phyloP scores from a whole-genome alignment of 2,329 filamentous ascomycete species.

The Ceratocystiopsis brevicomis region DNA sequence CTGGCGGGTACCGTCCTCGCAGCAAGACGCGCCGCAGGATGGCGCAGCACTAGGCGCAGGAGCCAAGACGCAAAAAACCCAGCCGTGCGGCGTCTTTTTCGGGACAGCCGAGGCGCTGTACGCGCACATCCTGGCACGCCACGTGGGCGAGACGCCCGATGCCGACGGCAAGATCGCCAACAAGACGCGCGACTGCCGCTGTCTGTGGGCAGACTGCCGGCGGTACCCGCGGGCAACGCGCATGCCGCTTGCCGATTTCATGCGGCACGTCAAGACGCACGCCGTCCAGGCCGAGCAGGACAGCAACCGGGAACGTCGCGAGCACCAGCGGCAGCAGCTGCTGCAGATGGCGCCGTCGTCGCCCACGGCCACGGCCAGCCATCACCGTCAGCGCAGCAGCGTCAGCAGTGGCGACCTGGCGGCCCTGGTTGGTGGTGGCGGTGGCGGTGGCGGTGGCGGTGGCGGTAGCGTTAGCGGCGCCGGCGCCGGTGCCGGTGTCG shows the following conservation, averaged over 20 bases:
- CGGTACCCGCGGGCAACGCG: conserved; percentile 30
- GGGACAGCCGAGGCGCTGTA: conserved; percentile 47
- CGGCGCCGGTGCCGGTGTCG: too few relatives aligned
- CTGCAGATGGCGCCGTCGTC: conserved; percentile 1
- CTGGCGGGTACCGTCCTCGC: conserved; percentile 25
- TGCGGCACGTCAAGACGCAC: conserved; percentile 51
- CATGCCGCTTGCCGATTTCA: conserved; percentile 31
- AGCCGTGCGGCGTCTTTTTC: conserved; percentile 41
- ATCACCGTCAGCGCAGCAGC: conserved; percentile 10
- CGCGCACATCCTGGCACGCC: conserved; percentile 47
- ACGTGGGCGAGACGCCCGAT: conserved; percentile 39
- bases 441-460: background rate
- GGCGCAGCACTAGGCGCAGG: background rate
- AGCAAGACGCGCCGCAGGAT: background rate
- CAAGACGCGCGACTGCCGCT: conserved; percentile 32
- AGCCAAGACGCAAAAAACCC: conserved; percentile 9
- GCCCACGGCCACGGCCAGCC: conserved; percentile 4
- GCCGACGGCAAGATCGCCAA: conserved; percentile 39
- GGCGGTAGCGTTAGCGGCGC: background rate
- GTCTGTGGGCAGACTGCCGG: conserved; percentile 48
- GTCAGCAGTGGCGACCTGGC: conserved; percentile 12
- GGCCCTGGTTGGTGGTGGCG: background rate
- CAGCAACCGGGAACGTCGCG: conserved; percentile 8
- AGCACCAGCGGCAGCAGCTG: conserved; percentile 11
- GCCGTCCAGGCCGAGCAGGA: conserved; percentile 25